phyloP scores from a whole-genome alignment of 108 stramenopile species.

The Fistulifera solaris region DNA sequence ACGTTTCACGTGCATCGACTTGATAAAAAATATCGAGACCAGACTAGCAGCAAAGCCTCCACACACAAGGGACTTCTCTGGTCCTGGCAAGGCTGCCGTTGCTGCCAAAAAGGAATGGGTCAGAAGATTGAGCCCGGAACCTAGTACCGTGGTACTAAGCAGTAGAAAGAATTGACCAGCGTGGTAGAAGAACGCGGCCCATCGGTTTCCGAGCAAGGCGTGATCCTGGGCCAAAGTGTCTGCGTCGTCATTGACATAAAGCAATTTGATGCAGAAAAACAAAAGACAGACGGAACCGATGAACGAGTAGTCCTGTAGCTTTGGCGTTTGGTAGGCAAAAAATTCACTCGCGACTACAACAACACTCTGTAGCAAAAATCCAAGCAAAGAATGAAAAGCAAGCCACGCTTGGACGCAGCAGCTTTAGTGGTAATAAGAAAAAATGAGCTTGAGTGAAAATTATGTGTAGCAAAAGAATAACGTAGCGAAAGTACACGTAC shows the following conservation, averaged over 20 bases:
- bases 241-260: slow-evolving; percentile 66
- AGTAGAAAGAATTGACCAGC: slow-evolving; percentile 61
- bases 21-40: slow-evolving; percentile 59
- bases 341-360: slow-evolving; percentile 67
- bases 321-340: slow-evolving; percentile 68
- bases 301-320: slow-evolving; percentile 47
- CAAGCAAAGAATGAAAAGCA: slow-evolving; percentile 75
- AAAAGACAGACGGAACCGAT: slow-evolving; percentile 60
- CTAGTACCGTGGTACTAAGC: slow-evolving; percentile 66
- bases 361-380: slow-evolving; percentile 70
- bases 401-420: slow-evolving; percentile 67
- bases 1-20: slow-evolving; percentile 75
- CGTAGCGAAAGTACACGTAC: slow-evolving; percentile 23
- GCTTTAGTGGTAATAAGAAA: slow-evolving; percentile 22
- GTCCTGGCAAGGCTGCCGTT: slow-evolving; percentile 60
- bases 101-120: slow-evolving; percentile 76
- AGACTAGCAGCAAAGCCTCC: slow-evolving; percentile 68
- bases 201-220: slow-evolving; percentile 64
- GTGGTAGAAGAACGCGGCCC: slow-evolving; percentile 65
- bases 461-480: not conserved
- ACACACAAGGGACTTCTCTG: slow-evolving; percentile 63
- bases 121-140: slow-evolving; percentile 67
- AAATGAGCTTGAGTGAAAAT: slow-evolving; percentile 1
- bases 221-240: slow-evolving; percentile 59
- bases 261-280: slow-evolving; percentile 73